Percentiles rank a stretch among this genome's conserved stretches.
These are phyloP conservation scores for Cicer chorassanicum DNA, from an alignment of 306 rosid species.

Conservation along the genomic window DNA sequence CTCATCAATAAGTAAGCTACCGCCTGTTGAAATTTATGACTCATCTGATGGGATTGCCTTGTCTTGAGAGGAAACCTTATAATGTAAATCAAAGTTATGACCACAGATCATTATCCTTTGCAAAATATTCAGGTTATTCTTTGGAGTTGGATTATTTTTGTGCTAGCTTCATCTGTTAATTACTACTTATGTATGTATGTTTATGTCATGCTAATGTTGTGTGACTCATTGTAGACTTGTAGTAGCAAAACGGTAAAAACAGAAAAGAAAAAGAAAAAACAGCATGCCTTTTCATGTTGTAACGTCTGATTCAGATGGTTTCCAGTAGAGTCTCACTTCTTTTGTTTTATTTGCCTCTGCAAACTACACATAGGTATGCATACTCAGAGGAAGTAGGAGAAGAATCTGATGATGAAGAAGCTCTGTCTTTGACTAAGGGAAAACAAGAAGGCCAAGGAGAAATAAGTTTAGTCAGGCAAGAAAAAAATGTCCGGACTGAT, in stretches of 20 bases:
- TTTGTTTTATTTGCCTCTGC: constrained; percentile 38
- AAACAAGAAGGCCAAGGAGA: constrained; percentile 70
- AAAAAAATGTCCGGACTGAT: constrained; percentile 48
- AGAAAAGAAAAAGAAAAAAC: not conserved
- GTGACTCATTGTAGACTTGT: constrained; percentile 19
- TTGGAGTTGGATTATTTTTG: constrained; percentile 18
- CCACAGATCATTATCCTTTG: constrained; percentile 8
- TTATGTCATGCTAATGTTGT: constrained; percentile 5
- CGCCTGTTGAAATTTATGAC: constrained; percentile 27
- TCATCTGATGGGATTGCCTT: constrained; percentile 25
- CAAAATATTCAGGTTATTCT: constrained; percentile 20
- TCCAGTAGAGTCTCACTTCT: constrained; percentile 5
- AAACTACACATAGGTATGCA: constrained; percentile 67
- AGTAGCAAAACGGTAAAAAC: not conserved
- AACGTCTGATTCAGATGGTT: constrained; percentile 34
- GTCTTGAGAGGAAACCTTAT: constrained; percentile 35
- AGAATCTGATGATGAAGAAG: constrained; percentile 86
- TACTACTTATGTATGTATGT: not conserved
- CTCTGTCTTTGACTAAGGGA: constrained; percentile 63
- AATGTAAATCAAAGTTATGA: not conserved
- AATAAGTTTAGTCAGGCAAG: constrained; percentile 68
- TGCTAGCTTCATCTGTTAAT: constrained; percentile 4
- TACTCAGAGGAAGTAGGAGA: constrained; percentile 90
- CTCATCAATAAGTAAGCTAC: constrained; percentile 32
- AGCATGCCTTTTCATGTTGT: constrained; percentile 10